A percentile compares a stretch with the other conserved stretches of the same genome.
These are phyloP conservation scores for Scedosporium apiospermum DNA, from an alignment of 2,329 filamentous ascomycete species.

Conservation along the genomic window DNA sequence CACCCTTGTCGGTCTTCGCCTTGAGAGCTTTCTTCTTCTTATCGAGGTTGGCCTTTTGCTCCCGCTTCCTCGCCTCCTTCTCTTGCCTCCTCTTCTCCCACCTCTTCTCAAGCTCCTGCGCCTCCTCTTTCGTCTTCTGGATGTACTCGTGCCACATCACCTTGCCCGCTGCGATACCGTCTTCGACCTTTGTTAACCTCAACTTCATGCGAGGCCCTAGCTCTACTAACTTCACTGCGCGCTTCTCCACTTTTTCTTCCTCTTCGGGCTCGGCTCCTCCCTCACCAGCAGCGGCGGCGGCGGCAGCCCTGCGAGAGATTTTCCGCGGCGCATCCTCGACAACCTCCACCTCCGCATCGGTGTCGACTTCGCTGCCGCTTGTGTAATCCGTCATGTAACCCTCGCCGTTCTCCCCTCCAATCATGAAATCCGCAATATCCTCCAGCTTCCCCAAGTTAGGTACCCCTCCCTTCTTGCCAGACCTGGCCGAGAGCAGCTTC, in stretches of 20 bases:
- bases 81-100: slow-evolving; percentile 73
- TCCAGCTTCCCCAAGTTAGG: slow-evolving; percentile 86
- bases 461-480: slow-evolving; percentile 58
- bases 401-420: slow-evolving; percentile 64
- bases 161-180: slow-evolving; percentile 80
- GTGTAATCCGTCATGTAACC: slow-evolving; percentile 81
- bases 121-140: slow-evolving; percentile 70
- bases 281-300: slow-evolving; percentile 29
- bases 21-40: slow-evolving; percentile 54
- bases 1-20: slow-evolving; percentile 23
- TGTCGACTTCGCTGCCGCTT: slow-evolving; percentile 86
- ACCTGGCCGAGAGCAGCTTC: slow-evolving; percentile 55
- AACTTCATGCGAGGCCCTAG: slow-evolving; percentile 84
- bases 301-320: slow-evolving; percentile 35
- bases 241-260: slow-evolving; percentile 61
- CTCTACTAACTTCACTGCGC: slow-evolving; percentile 86
- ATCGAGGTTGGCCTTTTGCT: slow-evolving; percentile 86
- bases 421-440: slow-evolving; percentile 90
- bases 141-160: slow-evolving; percentile 98
- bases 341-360: slow-evolving; percentile 91
- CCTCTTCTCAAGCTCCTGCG: slow-evolving; percentile 67
- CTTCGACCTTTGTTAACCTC: slow-evolving; percentile 89
- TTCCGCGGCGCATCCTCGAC: slow-evolving; percentile 54
- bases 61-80: slow-evolving; percentile 71
- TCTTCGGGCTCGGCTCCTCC: slow-evolving; percentile 22